Base-by-base conservation (phyloP, 2,329 filamentous ascomycete genomes). In the Colletotrichum incanum region DNA sequence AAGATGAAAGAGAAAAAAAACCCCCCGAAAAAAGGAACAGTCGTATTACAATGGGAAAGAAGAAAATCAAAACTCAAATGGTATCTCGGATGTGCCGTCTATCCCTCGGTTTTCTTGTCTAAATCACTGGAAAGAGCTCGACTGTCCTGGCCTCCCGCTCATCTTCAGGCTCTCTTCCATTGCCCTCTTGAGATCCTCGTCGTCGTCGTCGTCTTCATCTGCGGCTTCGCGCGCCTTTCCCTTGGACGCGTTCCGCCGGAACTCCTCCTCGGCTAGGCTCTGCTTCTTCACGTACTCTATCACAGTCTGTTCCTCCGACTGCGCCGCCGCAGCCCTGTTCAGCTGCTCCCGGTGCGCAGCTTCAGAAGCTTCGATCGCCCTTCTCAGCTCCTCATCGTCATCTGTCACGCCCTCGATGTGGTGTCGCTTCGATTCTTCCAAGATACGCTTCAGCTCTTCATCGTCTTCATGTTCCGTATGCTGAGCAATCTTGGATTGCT, bases 241-340 rank as follows among this genome's bases (percentile, higher is more conserved):
- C 76, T 83, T 82, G 12, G 77, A 71, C 62, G 76, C 74, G 43
- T 78, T 76, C 63, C 79, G 75, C 14, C 84, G 81, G 60, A 80
- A 86, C 78, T 91, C 86, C 75, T 91, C 91, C 81, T 96, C 93
- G 0, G 89, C 86, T 52, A 94, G 78, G 79, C 92, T 94, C 83
- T 95, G 92, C 83, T 91, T 93, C 85, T 92, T 93, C 50, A 94
- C 87, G 80, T 94, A 94, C 76, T 94, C 92, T 78, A 95, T 80
- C 11, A 95, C 89, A 70, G 93, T 90, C 67, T 94, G 89, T 78
- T 95, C 93, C 77, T 95, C 93, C 0, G 86, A 89, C 77, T 82
- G 85, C 65, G 83, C 79, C 47, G 79, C 82, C 59, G 80, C 79
- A 45, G 84, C 81, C 5, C 83, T 81, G 54, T 82, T 80, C 74